These are phyloP conservation scores for Malus asiatica DNA, from an alignment of 306 rosid species.

Conservation along the genomic window DNA sequence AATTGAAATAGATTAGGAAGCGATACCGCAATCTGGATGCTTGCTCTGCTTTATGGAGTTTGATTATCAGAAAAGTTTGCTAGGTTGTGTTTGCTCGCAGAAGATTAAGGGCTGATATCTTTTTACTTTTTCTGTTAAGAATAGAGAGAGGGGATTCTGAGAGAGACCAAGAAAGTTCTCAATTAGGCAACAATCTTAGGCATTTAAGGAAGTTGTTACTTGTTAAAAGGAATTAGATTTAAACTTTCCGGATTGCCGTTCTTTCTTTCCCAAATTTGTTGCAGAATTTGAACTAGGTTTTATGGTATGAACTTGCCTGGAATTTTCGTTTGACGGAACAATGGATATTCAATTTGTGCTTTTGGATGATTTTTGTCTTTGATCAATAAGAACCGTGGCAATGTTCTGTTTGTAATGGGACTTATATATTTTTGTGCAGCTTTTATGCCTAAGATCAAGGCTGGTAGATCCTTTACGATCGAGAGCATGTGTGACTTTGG, in stretches of 20 bases:
- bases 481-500: constrained; percentile 74
- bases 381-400: not conserved
- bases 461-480: constrained; percentile 58
- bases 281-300: not conserved
- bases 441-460: constrained; percentile 84
- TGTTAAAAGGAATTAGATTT: not conserved
- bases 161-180: not conserved
- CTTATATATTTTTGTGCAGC: constrained; percentile 43
- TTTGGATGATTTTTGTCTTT: not conserved
- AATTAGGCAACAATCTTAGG: not conserved
- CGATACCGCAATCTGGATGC: not conserved
- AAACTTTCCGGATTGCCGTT: not conserved
- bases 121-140: not conserved
- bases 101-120: not conserved
- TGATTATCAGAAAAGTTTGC: not conserved
- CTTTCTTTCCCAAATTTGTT: not conserved
- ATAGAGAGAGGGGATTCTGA: not conserved
- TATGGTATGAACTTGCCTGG: not conserved
- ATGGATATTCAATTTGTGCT: not conserved
- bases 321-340: not conserved
- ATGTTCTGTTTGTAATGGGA: constrained; percentile 12
- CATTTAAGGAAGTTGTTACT: not conserved
- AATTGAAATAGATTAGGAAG: not conserved
- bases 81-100: not conserved
- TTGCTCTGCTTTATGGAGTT: not conserved